Percentiles rank a stretch among this genome's conserved stretches.
Conservation (phyloP, 768 basidiomycete species). For the Podaxis carcinomalis region DNA sequence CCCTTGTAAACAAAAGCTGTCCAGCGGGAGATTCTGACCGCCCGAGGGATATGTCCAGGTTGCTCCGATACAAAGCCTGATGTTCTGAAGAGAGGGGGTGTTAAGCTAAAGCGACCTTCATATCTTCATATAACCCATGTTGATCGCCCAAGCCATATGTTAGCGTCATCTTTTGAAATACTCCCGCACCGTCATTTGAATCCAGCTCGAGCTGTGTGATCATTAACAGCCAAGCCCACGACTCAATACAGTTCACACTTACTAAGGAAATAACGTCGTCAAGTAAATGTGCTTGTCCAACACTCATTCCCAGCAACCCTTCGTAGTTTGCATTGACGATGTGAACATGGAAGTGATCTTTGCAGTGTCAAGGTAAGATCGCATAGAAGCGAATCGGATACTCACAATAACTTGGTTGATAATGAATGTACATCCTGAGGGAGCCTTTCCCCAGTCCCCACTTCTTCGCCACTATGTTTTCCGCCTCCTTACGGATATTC, state of each 20-base stretch:
- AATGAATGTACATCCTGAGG: conserved; percentile 84
- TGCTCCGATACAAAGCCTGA: neutral
- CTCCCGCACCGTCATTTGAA: conserved; percentile 40
- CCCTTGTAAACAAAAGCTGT: no score
- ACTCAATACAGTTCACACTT: conserved; percentile 14
- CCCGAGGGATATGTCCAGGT: neutral
- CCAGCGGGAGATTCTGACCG: no score
- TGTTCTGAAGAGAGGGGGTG: neutral
- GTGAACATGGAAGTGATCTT: conserved; percentile 95
- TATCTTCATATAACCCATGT: conserved; percentile 39
- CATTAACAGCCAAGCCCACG: neutral
- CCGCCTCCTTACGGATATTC: conserved; percentile 56
- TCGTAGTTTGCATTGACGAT: conserved; percentile 73
- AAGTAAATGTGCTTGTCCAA: conserved; percentile 90
- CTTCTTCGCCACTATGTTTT: conserved; percentile 45
- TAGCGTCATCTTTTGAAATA: conserved; percentile 69
- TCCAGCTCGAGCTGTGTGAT: conserved; percentile 52
- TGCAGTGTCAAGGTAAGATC: neutral
- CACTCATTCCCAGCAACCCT: conserved; percentile 65
- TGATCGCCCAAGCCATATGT: conserved; percentile 83
- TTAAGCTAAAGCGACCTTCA: conserved; percentile 1
- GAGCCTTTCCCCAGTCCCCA: conserved; percentile 65
- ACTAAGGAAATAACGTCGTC: conserved; percentile 91
- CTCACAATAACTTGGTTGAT: conserved; percentile 94
- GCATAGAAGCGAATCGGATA: conserved; percentile 4